Percentiles rank a stretch among this genome's conserved stretches.
These are phyloP conservation scores for Malassezia caprae DNA, from an alignment of 1,284 basidiomycete genomes.

Conservation along the genomic window DNA sequence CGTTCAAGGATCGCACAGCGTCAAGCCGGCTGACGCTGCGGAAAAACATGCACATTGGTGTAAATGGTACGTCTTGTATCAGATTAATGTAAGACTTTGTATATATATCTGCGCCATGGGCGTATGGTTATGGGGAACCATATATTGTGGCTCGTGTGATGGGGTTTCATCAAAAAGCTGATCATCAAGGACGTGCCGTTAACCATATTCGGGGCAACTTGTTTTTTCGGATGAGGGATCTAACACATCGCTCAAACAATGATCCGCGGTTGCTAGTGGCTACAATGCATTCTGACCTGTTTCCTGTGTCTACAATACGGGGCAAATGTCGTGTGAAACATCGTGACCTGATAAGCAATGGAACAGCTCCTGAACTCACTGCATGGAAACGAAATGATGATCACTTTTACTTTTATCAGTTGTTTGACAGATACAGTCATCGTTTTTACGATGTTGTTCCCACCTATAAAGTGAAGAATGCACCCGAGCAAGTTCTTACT, in stretches of 20 bases:
- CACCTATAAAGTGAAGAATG: constrained; percentile 72
- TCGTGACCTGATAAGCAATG: constrained; percentile 69
- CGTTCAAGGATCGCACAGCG: background rate
- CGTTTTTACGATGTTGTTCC: constrained; percentile 94
- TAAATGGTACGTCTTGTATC: constrained; percentile 26
- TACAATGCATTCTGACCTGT: constrained; percentile 87
- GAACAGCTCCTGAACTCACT: constrained; percentile 59
- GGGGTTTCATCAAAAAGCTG: constrained; percentile 72
- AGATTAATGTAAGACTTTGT: background rate
- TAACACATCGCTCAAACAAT: constrained; percentile 68
- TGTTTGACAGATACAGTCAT: constrained; percentile 95
- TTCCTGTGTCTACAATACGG: constrained; percentile 79
- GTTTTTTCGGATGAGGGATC: constrained; percentile 84
- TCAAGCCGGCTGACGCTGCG: constrained; percentile 18
- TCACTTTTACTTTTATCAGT: constrained; percentile 83
- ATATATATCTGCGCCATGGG: constrained; percentile 84
- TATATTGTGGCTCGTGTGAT: constrained; percentile 90
- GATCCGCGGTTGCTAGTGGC: constrained; percentile 82
- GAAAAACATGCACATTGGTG: constrained; percentile 32
- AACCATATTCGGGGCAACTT: constrained; percentile 68
- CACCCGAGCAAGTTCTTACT: constrained; percentile 45
- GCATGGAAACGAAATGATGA: constrained; percentile 93
- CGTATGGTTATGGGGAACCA: constrained; percentile 69
- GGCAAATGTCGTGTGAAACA: constrained; percentile 85
- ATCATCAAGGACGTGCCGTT: constrained; percentile 55